These are phyloP conservation scores for Pogostemon cablin DNA, from an alignment of 257 asterid species.

Conservation along the genomic window DNA sequence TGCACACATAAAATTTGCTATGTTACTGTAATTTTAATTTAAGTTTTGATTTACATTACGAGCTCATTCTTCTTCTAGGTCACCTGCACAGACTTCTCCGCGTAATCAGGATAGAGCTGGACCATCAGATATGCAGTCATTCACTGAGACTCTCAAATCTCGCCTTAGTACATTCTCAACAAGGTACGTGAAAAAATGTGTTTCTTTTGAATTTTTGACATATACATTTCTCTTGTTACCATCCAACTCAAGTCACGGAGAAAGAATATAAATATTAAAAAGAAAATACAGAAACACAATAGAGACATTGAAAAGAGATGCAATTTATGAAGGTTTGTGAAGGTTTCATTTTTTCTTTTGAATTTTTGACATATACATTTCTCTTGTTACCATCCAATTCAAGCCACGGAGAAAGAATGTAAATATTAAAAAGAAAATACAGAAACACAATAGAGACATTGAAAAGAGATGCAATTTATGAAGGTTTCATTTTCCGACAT, in stretches of 20 bases:
- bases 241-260: too few relatives aligned
- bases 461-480: background rate
- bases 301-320: background rate
- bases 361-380: background rate
- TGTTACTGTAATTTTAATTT: too few relatives aligned
- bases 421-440: too few relatives aligned
- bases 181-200: slow-evolving; percentile 47
- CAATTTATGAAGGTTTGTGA: background rate
- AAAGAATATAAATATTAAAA: too few relatives aligned
- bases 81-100: slow-evolving; percentile 59
- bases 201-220: background rate
- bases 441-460: background rate
- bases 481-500: background rate
- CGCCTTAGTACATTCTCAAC: slow-evolving; percentile 71
- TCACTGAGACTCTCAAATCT: slow-evolving; percentile 75
- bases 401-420: too few relatives aligned
- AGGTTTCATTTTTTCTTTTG: background rate
- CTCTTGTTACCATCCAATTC: background rate
- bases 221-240: background rate
- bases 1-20: background rate
- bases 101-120: slow-evolving; percentile 76
- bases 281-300: background rate
- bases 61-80: slow-evolving; percentile 36
- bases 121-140: slow-evolving; percentile 77
- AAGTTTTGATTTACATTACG: background rate